Percentiles rank a stretch among this genome's conserved stretches.
These are phyloP conservation scores for Amanita pseudoporphyria DNA, from an alignment of 768 basidiomycete genomes.

Conservation along the genomic window DNA sequence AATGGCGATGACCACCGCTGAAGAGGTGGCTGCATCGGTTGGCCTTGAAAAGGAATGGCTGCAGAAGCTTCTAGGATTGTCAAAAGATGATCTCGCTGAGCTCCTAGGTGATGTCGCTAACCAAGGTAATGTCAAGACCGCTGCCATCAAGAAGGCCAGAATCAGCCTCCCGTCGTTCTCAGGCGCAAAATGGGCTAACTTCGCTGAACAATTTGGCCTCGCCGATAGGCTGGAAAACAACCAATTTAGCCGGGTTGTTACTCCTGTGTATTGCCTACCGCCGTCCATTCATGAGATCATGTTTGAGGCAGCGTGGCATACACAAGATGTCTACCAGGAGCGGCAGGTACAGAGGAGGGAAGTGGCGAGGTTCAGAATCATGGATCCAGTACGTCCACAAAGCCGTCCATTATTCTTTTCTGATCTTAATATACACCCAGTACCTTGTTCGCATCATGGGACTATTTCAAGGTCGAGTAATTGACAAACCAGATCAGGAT, in stretches of 20 bases:
- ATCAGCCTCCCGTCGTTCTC: conserved; percentile 6
- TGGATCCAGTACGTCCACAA: conserved; percentile 10
- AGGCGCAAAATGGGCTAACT: conserved; percentile 9
- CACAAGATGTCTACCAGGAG: conserved; percentile 14
- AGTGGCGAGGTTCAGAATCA: conserved; percentile 12
- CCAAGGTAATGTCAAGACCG: not conserved
- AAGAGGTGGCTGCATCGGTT: not conserved
- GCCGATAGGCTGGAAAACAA: conserved; percentile 1
- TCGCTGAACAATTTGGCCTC: conserved; percentile 9
- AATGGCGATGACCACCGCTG: not conserved
- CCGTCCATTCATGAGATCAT: conserved; percentile 12
- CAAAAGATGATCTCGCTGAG: not conserved
- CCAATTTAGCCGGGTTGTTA: conserved; percentile 8
- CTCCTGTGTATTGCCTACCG: conserved; percentile 13
- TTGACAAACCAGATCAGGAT: conserved; percentile 10
- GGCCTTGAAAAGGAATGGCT: not conserved
- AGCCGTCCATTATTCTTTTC: conserved; percentile 6
- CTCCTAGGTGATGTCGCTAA: not conserved
- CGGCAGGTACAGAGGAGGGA: conserved; percentile 10
- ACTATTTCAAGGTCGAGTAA: conserved; percentile 14
- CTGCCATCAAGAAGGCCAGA: conserved; percentile 1
- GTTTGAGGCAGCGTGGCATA: conserved; percentile 12
- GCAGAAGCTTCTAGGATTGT: not conserved
- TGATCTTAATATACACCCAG: conserved; percentile 9
- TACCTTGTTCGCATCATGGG: conserved; percentile 13